Evolutionary conservation across 495 filamentous ascomycete genomes (phyloP).

Genomic region (Trichocladium antarcticum): DNA sequence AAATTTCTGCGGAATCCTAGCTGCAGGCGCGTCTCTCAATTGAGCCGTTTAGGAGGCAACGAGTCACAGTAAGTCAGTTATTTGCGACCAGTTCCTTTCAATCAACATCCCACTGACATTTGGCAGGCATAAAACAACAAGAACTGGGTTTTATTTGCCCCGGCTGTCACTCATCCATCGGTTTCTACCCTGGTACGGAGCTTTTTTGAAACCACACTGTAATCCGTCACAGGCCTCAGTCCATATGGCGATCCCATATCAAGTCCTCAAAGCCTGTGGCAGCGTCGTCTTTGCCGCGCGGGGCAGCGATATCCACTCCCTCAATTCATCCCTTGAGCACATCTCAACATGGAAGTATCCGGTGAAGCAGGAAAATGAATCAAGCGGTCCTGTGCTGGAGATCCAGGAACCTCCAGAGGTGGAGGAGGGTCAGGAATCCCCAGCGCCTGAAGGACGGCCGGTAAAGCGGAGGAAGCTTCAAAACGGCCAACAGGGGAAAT

Average conservation of each 20-base stretch:
- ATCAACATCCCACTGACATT: not conserved
- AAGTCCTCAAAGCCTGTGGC: constrained; percentile 31
- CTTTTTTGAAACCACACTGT: no score
- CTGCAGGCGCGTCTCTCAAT: not conserved
- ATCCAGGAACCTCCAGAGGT: constrained; percentile 9
- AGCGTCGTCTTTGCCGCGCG: constrained; percentile 33
- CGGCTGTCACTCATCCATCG: no score
- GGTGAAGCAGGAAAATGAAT: constrained; percentile 5
- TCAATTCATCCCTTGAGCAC: constrained; percentile 25
- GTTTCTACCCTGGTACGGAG: not conserved
- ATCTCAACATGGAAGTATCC: constrained; percentile 35
- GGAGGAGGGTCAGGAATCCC: constrained; percentile 7
- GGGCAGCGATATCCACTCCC: constrained; percentile 32
- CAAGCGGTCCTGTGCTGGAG: constrained; percentile 1
- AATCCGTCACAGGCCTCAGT: not conserved
- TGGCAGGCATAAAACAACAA: no score
- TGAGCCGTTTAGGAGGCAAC: not conserved
- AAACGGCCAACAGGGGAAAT: constrained; percentile 1
- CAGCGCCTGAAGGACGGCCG: constrained; percentile 22
- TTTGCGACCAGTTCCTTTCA: not conserved
- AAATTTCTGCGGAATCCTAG: constrained; percentile 7
- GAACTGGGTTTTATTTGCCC: no score
- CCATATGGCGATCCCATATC: constrained; percentile 31
- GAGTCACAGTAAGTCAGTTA: not conserved
- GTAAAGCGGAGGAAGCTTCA: constrained; percentile 24